Evolutionary conservation across 2,329 filamentous ascomycete species (phyloP), one percentile per base, ranked within the genome.

Genomic region (Sporothrix globosa): DNA sequence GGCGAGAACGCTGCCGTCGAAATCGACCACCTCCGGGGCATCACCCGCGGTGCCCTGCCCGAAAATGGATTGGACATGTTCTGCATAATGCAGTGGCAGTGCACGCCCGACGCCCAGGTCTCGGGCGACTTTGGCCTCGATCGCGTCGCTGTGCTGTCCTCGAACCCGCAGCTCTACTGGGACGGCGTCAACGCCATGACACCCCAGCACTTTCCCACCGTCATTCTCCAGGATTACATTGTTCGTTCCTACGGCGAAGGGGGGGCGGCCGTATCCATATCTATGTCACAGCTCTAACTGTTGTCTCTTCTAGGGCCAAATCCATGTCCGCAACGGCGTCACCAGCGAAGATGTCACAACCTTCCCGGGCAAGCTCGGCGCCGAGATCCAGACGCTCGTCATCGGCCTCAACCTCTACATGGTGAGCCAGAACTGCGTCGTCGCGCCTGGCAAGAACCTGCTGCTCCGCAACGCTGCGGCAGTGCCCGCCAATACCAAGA

Each of bases 161-260:
- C 17, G 21, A 54, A 54, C 52, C 52, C 52, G 21, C 17, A 24
- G 5, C 21, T 54, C 4, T 54, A 54, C 14, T 54, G 52, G 52
- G 4, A 54, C 21, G 52, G 21, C 52, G 21, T 54, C 52, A 27
- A 54, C 4, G 52, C n/a, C n/a, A 27, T 54, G n/a, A 21, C 50
- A 2, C 50, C 50, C 4, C 7, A 53, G n/a, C 50, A 53, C 10
- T 53, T 53, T 19, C 50, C 50, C 6, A 53, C 50, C 13, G 50
- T 53, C n/a, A 53, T 53, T 24, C 5, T 53, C n/a, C 50, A 53
- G n/a, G 50, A 53, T 27, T 53, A 53, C 10, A 53, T 53, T 53
- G 50, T 52, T 21, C 5, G 50, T 52, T 21, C n/a, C n/a, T n/a
- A n/a, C n/a, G n/a, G n/a, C n/a, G n/a, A n/a, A n/a, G n/a, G n/a